Conservation (phyloP, 2,329 filamentous ascomycete genomes). For the Fusarium sp. region DNA sequence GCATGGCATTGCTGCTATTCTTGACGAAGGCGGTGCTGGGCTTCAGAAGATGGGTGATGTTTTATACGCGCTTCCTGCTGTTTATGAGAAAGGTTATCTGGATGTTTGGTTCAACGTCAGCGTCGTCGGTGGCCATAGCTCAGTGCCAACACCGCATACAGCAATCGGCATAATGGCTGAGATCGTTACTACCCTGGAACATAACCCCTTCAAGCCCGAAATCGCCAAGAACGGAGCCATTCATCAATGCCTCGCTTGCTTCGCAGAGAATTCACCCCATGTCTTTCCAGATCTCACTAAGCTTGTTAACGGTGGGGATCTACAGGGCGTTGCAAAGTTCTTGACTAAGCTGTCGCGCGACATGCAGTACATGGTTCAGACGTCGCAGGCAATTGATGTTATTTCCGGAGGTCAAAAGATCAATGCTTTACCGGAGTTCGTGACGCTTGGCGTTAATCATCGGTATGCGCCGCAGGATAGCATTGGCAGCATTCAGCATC, state of each 20-base stretch:
- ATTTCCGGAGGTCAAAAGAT: constrained; percentile 70
- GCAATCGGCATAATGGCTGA: constrained; percentile 74
- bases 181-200: constrained; percentile 70
- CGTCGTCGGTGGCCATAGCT: constrained; percentile 68
- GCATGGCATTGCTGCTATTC: constrained; percentile 65
- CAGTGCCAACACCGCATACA: constrained; percentile 67
- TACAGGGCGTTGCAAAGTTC: constrained; percentile 40
- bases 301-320: constrained; percentile 42
- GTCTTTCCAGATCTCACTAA: constrained; percentile 54
- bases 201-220: constrained; percentile 60
- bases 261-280: constrained; percentile 62
- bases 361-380: constrained; percentile 64
- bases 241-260: constrained; percentile 64
- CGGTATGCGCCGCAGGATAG: constrained; percentile 41
- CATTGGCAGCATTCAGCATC: not conserved
- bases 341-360: constrained; percentile 28
- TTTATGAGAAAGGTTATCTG: constrained; percentile 70
- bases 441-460: constrained; percentile 66
- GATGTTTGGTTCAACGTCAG: constrained; percentile 66
- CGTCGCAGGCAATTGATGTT: constrained; percentile 67
- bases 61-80: constrained; percentile 64
- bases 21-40: constrained; percentile 71
- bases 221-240: constrained; percentile 60
- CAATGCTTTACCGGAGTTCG: constrained; percentile 73
- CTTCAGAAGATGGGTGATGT: constrained; percentile 57